Evolutionary conservation across 2,329 filamentous ascomycete genomes (phyloP), one percentile per base, ranked within the genome.

Genomic region (Macrophomina pseudophaseolina): DNA sequence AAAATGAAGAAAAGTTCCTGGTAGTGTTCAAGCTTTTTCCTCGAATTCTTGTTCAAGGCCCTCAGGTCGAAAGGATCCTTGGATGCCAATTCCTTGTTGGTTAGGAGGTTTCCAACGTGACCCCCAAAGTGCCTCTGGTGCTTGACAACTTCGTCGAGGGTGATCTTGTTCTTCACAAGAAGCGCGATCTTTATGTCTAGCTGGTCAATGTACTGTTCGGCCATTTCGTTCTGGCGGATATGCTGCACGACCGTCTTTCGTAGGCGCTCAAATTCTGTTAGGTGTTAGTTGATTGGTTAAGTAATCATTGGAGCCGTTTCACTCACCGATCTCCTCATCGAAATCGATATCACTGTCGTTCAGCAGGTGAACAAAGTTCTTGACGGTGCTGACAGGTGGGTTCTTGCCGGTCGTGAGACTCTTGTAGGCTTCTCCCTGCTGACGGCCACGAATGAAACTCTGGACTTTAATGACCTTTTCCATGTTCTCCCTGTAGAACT

Each of bases 331-430:
- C 77, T 99, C 95, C 77, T 98, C 94, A 75, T 99, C 97, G 80
- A 99, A 99, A 76, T 99, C 95, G 73, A 99, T 97, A 75, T 97
- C 94, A 74, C 93, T 98, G 79, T 99, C 95, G 74, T 98, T 99
- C 66, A 99, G 88, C 44, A 99, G 85, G 78, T 99, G 95, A 2
- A 99, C 93, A 76, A 99, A 99, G 76, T 96, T 96, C 83, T 98
- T 97, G 75, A 99, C 92, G 0, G 96, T 97, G 46, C 93, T 93
- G 67, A 99, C 93, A 0, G 95, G 95, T 30, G 95, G 95, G 75
- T 98, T 98, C 81, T 97, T 97, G 68, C 95, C 96, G 38, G 89
- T 94, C 2, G 94, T 98, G 70, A 99, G 85, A 76, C 92, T 97
- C 86, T 97, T 97, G 84, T 99, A 99, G 2, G 95, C 95, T 80